Evolutionary conservation across 345 rosid genomes (phyloP).

Genomic region (Camelina laxa): DNA sequence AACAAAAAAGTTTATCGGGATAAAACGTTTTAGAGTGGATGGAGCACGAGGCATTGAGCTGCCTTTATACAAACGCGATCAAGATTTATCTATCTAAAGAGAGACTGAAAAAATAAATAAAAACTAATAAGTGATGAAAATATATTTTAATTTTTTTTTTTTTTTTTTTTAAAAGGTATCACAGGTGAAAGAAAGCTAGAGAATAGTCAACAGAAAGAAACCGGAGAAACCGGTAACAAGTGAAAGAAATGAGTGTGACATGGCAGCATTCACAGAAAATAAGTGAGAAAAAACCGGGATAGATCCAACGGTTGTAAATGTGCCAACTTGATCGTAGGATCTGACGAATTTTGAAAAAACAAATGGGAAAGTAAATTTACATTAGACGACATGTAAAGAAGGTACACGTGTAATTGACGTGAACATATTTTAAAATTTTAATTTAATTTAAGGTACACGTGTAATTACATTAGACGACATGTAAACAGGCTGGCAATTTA

Average conservation of each 20-base stretch:
- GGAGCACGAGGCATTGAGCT: conserved; percentile 42
- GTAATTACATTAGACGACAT: too few relatives aligned
- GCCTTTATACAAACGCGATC: conserved; percentile 36
- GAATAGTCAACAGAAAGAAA: conserved; percentile 20
- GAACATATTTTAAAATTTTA: too few relatives aligned
- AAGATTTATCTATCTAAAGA: not conserved
- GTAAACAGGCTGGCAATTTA: conserved; percentile 35
- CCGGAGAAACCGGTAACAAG: conserved; percentile 37
- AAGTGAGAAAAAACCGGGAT: conserved; percentile 15
- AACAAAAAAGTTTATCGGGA: conserved; percentile 11
- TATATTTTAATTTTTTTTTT: not conserved
- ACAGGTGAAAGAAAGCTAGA: conserved; percentile 8
- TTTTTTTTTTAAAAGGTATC: too few relatives aligned
- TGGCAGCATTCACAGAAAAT: conserved; percentile 32
- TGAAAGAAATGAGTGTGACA: not conserved
- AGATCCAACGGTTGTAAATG: conserved; percentile 31
- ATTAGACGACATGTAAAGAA: conserved; percentile 11
- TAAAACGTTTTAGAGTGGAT: conserved; percentile 37
- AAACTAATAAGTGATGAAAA: not conserved
- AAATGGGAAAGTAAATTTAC: conserved; percentile 3
- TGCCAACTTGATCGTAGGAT: conserved; percentile 30
- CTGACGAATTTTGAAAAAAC: conserved; percentile 12
- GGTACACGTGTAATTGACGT: conserved; percentile 33
- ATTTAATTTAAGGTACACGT: too few relatives aligned
- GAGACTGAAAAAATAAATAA: not conserved